Conservation (phyloP, 2,329 filamentous ascomycete species). For the Alternaria sp. region DNA sequence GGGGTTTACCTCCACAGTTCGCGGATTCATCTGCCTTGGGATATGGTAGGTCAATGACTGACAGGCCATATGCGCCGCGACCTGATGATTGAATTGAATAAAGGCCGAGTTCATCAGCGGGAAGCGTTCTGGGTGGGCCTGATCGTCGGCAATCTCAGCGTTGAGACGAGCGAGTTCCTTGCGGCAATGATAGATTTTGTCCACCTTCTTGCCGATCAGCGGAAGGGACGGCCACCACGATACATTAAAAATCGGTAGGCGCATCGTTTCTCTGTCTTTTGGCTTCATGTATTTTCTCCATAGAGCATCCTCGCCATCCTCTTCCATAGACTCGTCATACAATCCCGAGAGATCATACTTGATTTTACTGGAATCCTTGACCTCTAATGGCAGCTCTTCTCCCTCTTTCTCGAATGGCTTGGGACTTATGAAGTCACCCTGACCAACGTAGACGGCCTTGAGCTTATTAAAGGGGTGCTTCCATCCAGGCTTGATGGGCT, state of each 20-base stretch:
- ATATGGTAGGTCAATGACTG: slow-evolving; percentile 90
- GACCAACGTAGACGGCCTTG: slow-evolving; percentile 34
- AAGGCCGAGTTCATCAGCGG: slow-evolving; percentile 96
- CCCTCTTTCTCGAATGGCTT: slow-evolving; percentile 54
- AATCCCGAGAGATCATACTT: slow-evolving; percentile 44
- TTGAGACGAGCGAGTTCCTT: slow-evolving; percentile 87
- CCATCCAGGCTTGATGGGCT: slow-evolving; percentile 28
- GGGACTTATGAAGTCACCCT: slow-evolving; percentile 54
- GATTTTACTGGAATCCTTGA: slow-evolving; percentile 36
- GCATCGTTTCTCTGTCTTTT: slow-evolving; percentile 85
- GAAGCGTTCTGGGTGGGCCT: slow-evolving; percentile 83
- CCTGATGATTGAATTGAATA: slow-evolving; percentile 97
- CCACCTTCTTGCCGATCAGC: slow-evolving; percentile 85
- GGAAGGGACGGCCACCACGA: slow-evolving; percentile 83
- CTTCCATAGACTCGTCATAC: slow-evolving; percentile 42
- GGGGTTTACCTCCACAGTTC: slow-evolving; percentile 91
- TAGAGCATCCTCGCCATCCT: slow-evolving; percentile 56
- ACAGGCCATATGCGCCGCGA: slow-evolving; percentile 97
- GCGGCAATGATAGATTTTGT: slow-evolving; percentile 92
- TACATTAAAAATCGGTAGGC: slow-evolving; percentile 64
- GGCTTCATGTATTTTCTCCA: slow-evolving; percentile 86
- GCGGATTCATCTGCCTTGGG: slow-evolving; percentile 90
- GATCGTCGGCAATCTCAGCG: slow-evolving; percentile 88
- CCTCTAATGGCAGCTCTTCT: slow-evolving; percentile 48
- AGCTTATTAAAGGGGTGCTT: slow-evolving; percentile 34